phyloP scores from a whole-genome alignment of 495 filamentous ascomycete species.

The Aspergillus coremiiformis region DNA sequence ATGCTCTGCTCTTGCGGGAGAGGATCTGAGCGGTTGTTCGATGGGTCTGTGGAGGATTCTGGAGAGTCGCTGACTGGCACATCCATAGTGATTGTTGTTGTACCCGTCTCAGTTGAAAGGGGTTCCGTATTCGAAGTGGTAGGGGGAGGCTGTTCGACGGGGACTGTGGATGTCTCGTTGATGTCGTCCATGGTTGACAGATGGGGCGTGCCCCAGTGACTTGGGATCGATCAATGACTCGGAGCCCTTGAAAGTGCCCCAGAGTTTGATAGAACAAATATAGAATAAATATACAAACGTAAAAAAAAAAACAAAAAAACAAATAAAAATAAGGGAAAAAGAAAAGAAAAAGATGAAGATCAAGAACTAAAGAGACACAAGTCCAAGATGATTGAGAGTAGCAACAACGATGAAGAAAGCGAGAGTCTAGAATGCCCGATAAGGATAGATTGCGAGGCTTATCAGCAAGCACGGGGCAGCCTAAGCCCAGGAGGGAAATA shows the following conservation, averaged over 20 bases:
- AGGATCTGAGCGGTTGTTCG: not conserved
- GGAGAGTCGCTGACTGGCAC: conserved; percentile 1
- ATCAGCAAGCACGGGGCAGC: conserved; percentile 16
- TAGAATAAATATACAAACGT: not conserved
- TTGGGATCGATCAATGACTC: not conserved
- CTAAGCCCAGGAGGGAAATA: conserved; percentile 1
- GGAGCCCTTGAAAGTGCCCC: not conserved
- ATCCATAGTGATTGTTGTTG: conserved; percentile 3
- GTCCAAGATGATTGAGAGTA: not conserved
- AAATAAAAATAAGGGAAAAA: not conserved
- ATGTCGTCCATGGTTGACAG: conserved; percentile 22
- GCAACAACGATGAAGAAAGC: not conserved
- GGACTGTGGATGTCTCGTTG: conserved; percentile 8
- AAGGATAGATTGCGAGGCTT: conserved; percentile 16
- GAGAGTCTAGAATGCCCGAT: conserved; percentile 17
- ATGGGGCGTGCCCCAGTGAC: not conserved
- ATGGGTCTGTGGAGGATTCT: conserved; percentile 1
- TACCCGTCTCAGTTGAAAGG: conserved; percentile 1
- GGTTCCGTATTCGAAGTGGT: conserved; percentile 10
- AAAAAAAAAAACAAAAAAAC: too few species aligned
- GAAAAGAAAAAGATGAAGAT: not conserved
- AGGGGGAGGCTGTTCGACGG: conserved; percentile 11
- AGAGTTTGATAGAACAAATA: too few species aligned
- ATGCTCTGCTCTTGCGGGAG: not conserved
- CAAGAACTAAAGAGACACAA: not conserved